phyloP scores from a whole-genome alignment of 177 flowering plant genomes.

The Telopea speciosissima region DNA sequence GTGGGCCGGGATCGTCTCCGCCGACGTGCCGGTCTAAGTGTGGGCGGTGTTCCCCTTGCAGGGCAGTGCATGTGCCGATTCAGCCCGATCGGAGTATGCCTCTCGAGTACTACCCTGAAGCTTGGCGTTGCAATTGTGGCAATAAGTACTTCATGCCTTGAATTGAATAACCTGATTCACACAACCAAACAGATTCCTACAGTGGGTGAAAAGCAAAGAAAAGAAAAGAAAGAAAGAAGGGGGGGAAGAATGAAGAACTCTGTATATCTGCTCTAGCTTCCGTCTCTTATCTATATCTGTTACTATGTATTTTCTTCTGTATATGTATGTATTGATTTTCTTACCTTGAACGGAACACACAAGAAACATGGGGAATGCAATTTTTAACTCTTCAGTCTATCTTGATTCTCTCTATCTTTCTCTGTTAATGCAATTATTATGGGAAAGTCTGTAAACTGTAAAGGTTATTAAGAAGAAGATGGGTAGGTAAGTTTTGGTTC shows the following conservation, averaged over 20 bases:
- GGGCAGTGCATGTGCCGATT: conserved; percentile 60
- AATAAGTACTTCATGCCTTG: conserved; percentile 62
- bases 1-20: conserved; percentile 67
- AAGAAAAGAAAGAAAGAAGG: background rate
- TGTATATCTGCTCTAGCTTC: background rate
- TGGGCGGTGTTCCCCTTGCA: conserved; percentile 60
- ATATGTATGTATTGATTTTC: background rate
- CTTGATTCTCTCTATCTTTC: background rate
- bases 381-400: background rate
- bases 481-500: background rate
- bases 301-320: background rate
- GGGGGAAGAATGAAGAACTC: background rate
- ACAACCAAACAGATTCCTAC: too few relatives aligned
- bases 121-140: conserved; percentile 89
- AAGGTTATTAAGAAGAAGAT: background rate
- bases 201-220: too few relatives aligned
- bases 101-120: conserved; percentile 80
- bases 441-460: background rate
- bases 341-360: background rate
- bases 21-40: conserved; percentile 72
- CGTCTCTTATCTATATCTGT: background rate
- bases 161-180: too few relatives aligned
- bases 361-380: background rate
- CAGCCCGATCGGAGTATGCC: conserved; percentile 54
- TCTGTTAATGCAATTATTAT: conserved; percentile 1